Conservation (phyloP, 768 basidiomycete species). For the Lactarius indigo region DNA sequence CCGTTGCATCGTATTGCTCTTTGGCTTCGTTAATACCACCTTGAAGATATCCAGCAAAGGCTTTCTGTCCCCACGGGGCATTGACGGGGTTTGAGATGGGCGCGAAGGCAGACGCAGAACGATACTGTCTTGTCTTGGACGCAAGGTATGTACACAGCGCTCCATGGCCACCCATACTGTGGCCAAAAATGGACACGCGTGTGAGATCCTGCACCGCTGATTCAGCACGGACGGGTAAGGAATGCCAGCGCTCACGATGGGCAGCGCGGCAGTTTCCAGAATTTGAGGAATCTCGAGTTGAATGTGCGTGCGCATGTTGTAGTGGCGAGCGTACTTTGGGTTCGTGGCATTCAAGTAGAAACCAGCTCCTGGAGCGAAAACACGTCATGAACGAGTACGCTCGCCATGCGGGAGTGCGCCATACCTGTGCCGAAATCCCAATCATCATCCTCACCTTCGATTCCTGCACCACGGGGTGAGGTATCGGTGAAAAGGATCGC, state of each 20-base stretch:
- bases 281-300: constrained; percentile 81
- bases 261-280: constrained; percentile 67
- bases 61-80: constrained; percentile 90
- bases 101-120: constrained; percentile 86
- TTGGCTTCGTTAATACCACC: constrained; percentile 76
- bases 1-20: constrained; percentile 76
- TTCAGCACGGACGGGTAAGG: background rate
- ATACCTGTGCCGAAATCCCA: constrained; percentile 91
- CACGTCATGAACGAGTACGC: constrained; percentile 11
- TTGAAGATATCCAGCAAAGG: constrained; percentile 80
- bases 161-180: constrained; percentile 98
- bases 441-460: constrained; percentile 72
- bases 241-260: constrained; percentile 51
- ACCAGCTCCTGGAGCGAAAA: constrained; percentile 56
- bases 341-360: constrained; percentile 94
- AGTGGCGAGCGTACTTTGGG: constrained; percentile 65
- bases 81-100: constrained; percentile 83
- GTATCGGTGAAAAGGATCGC: constrained; percentile 96
- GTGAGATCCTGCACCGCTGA: constrained; percentile 58
- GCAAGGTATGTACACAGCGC: constrained; percentile 87
- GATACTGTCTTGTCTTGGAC: constrained; percentile 66
- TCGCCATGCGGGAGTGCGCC: background rate
- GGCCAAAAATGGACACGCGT: constrained; percentile 88
- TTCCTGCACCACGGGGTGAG: constrained; percentile 86
- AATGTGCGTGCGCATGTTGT: constrained; percentile 87